These are phyloP conservation scores for Priceomyces haplophilus DNA, from an alignment of 805 yeast species.

Conservation along the genomic window DNA sequence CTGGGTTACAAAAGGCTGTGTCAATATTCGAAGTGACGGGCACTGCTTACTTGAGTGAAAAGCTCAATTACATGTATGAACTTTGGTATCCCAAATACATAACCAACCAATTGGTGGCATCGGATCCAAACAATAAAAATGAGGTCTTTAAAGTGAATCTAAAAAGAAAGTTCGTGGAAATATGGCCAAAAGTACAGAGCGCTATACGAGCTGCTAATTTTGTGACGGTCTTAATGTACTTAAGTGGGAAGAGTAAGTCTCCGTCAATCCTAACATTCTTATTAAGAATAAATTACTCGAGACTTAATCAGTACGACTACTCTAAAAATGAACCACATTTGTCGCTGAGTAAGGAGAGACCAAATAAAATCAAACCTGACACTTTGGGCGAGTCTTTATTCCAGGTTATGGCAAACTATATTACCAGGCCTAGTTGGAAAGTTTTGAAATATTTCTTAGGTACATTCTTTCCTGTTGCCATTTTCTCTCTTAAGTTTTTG, in stretches of 20 bases:
- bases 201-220: conserved; percentile 48
- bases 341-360: conserved; percentile 9
- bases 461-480: conserved; percentile 72
- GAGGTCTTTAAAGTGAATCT: conserved; percentile 28
- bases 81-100: conserved; percentile 57
- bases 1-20: conserved; percentile 48
- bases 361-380: conserved; percentile 39
- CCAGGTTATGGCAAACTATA: conserved; percentile 18
- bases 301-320: conserved; percentile 54
- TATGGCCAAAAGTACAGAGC: conserved; percentile 60
- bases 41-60: conserved; percentile 65
- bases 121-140: conserved; percentile 16
- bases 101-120: conserved; percentile 40
- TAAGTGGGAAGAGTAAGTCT: conserved; percentile 64
- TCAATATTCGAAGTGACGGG: conserved; percentile 62
- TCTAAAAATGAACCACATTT: conserved; percentile 25
- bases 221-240: conserved; percentile 56
- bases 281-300: conserved; percentile 61
- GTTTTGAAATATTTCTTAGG: conserved; percentile 35
- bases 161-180: conserved; percentile 46
- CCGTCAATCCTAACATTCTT: conserved; percentile 61
- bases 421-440: conserved; percentile 30
- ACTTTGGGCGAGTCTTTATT: conserved; percentile 35
- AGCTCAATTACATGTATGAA: conserved; percentile 63
- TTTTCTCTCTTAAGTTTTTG: conserved; percentile 74